phyloP scores from a whole-genome alignment of 768 basidiomycete species.

The Phaeotremella skinneri region DNA sequence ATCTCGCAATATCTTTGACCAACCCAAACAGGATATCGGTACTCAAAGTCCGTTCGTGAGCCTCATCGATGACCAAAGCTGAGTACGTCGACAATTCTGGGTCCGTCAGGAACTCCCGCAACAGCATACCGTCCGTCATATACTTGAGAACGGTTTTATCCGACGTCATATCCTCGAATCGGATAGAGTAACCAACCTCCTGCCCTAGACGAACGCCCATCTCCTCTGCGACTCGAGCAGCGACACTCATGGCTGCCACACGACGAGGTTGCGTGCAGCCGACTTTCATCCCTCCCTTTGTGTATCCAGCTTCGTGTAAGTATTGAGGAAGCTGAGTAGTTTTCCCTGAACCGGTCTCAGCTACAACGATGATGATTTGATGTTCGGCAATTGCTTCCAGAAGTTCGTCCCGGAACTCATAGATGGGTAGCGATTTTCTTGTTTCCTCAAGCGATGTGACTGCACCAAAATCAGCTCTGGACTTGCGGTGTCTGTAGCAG shows the following conservation, averaged over 20 bases:
- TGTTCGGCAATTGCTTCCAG: conserved; percentile 84
- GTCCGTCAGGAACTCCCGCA: conserved; percentile 95
- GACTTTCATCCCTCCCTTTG: conserved; percentile 76
- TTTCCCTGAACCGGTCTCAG: conserved; percentile 98
- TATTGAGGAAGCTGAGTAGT: conserved; percentile 98
- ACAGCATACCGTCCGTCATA: conserved; percentile 99
- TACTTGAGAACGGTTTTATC: conserved; percentile 99
- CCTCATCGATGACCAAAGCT: conserved; percentile 95
- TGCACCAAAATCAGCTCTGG: conserved; percentile 42
- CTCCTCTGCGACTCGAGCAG: conserved; percentile 97
- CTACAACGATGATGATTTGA: conserved; percentile 94
- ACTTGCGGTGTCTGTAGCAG: conserved; percentile 1
- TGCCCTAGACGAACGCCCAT: conserved; percentile 96
- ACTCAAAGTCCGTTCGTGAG: conserved; percentile 94
- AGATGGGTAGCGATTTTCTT: conserved; percentile 89
- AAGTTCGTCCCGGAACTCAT: conserved; percentile 78
- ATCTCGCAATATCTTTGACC: conserved; percentile 94
- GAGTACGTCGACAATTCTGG: conserved; percentile 94
- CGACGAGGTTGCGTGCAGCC: conserved; percentile 98
- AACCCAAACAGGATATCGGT: conserved; percentile 98
- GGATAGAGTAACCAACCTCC: conserved; percentile 99
- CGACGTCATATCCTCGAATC: conserved; percentile 98
- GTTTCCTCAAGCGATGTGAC: conserved; percentile 89
- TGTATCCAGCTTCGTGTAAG: conserved; percentile 95
- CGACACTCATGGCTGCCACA: conserved; percentile 98